phyloP scores from a whole-genome alignment of 2,329 filamentous ascomycete genomes.

The Biscogniauxia marginata region DNA sequence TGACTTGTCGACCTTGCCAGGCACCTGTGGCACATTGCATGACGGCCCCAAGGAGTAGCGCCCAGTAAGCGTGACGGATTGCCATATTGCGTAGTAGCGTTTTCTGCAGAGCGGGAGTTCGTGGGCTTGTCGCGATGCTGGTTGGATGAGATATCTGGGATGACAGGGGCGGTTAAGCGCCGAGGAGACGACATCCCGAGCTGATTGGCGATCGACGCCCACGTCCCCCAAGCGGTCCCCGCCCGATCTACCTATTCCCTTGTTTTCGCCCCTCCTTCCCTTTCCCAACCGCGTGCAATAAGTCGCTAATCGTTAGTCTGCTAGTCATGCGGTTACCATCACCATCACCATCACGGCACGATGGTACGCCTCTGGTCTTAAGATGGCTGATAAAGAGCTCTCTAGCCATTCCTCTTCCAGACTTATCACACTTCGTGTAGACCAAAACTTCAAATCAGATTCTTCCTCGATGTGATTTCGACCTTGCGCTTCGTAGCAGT shows the following conservation, averaged over 20 bases:
- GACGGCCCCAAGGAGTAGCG: conserved; percentile 39
- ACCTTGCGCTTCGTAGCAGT: neutral
- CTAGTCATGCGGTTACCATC: neutral
- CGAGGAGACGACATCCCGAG: conserved; percentile 19
- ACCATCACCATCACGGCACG: neutral
- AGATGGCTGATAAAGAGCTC: neutral
- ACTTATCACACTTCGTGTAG: conserved; percentile 12
- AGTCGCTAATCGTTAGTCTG: neutral
- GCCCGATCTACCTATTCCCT: conserved; percentile 12
- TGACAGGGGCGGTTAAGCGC: conserved; percentile 33
- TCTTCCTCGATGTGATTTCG: neutral
- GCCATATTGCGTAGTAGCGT: conserved; percentile 23
- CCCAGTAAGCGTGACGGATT: conserved; percentile 33
- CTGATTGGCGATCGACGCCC: conserved; percentile 28
- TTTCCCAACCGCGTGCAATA: conserved; percentile 15
- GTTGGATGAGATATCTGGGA: conserved; percentile 29
- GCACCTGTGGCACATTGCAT: conserved; percentile 38
- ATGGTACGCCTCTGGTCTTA: neutral
- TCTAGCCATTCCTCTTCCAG: conserved; percentile 13
- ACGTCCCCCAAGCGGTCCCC: conserved; percentile 25
- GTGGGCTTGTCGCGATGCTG: conserved; percentile 25
- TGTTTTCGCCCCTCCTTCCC: neutral
- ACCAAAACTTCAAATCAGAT: neutral
- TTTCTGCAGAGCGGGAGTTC: conserved; percentile 21
- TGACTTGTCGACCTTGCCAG: conserved; percentile 39